Evolutionary conservation across 2,329 filamentous ascomycete species (phyloP).

Genomic region (Albophoma yamanashiensis): DNA sequence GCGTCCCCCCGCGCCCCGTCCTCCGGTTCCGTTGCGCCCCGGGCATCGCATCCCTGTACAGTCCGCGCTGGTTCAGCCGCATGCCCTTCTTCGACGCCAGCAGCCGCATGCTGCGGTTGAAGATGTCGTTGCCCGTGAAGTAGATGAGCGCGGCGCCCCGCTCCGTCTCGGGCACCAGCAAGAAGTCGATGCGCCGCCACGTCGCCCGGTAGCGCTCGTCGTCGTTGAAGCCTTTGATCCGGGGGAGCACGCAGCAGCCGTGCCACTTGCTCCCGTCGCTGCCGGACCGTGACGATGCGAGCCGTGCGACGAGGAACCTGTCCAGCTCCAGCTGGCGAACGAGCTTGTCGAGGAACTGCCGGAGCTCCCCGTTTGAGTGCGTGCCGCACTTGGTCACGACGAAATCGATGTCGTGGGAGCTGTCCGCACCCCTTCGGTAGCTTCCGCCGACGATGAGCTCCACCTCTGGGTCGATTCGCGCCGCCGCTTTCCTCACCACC

Average conservation of each 20-base stretch:
- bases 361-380: conserved; percentile 40
- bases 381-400: conserved; percentile 64
- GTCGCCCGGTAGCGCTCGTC: conserved; percentile 25
- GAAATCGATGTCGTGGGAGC: conserved; percentile 75
- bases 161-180: conserved; percentile 71
- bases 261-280: conserved; percentile 71
- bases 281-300: conserved; percentile 45
- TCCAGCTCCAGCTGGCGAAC: conserved; percentile 47
- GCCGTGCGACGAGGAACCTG: conserved; percentile 58
- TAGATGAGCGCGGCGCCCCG: conserved; percentile 84
- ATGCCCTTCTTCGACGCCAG: conserved; percentile 72
- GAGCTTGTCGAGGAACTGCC: conserved; percentile 50
- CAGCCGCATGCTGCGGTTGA: conserved; percentile 77
- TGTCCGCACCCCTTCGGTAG: conserved; percentile 66
- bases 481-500: conserved; percentile 50
- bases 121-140: conserved; percentile 91
- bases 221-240: conserved; percentile 17
- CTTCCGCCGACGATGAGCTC: conserved; percentile 72
- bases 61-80: conserved; percentile 72
- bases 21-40: conserved; percentile 40
- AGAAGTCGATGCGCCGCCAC: conserved; percentile 77
- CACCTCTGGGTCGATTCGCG: conserved; percentile 49
- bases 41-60: conserved; percentile 62
- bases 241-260: conserved; percentile 65
- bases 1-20: conserved; percentile 54